Evolutionary conservation across 2,329 filamentous ascomycete genomes (phyloP).

Genomic region (Cladophialophora chaetospira): DNA sequence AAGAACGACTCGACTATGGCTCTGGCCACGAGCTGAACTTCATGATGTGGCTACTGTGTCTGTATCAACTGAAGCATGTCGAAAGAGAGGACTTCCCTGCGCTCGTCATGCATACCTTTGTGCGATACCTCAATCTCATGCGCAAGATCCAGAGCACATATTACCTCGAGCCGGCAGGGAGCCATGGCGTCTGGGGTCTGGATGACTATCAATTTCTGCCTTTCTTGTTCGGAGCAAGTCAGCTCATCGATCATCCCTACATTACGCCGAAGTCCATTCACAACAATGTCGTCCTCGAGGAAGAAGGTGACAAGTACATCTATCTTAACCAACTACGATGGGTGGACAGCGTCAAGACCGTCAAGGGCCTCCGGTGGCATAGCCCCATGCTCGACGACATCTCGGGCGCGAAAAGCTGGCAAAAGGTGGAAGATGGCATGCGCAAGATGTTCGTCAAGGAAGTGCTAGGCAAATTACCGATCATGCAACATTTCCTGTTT

Average conservation of each 20-base stretch:
- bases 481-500: constrained; percentile 99
- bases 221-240: constrained; percentile 90
- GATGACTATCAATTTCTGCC: constrained; percentile 98
- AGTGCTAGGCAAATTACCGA: constrained; percentile 87
- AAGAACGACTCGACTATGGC: constrained; percentile 88
- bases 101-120: constrained; percentile 76
- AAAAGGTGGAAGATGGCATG: constrained; percentile 93
- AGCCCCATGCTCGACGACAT: constrained; percentile 99
- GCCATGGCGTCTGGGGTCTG: constrained; percentile 95
- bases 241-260: constrained; percentile 80
- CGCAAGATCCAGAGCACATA: constrained; percentile 85
- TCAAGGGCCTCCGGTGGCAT: constrained; percentile 93
- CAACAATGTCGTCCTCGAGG: constrained; percentile 82
- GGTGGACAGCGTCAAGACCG: constrained; percentile 95
- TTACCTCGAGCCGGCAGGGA: constrained; percentile 94
- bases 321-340: constrained; percentile 92
- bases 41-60: constrained; percentile 91
- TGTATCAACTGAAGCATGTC: constrained; percentile 75
- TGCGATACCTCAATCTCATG: constrained; percentile 82
- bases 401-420: constrained; percentile 83
- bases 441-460: constrained; percentile 94
- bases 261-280: constrained; percentile 82
- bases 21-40: constrained; percentile 98
- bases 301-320: constrained; percentile 78
- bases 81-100: constrained; percentile 67